phyloP scores from a whole-genome alignment of 306 rosid genomes.

The Citrullus colocynthis region DNA sequence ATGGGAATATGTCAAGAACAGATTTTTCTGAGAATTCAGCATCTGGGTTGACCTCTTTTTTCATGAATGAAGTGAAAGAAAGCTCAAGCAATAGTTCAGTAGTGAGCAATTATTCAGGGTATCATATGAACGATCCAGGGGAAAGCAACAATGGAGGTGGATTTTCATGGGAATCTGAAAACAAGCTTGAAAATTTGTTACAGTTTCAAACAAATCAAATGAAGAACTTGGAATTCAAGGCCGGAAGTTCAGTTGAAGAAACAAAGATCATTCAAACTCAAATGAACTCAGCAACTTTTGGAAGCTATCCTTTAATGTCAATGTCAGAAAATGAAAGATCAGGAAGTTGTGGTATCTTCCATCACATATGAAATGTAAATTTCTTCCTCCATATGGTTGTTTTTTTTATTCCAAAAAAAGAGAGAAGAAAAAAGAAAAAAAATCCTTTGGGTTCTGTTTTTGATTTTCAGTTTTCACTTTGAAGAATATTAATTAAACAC shows the following conservation, averaged over 20 bases:
- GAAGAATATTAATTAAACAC: background rate
- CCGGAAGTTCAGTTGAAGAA: conserved; percentile 35
- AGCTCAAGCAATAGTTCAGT: conserved; percentile 83
- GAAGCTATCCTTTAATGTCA: conserved; percentile 5
- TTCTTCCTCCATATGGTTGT: background rate
- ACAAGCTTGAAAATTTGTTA: conserved; percentile 44
- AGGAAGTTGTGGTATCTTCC: background rate
- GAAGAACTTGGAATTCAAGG: conserved; percentile 46
- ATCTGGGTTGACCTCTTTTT: conserved; percentile 37
- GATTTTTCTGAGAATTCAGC: conserved; percentile 63
- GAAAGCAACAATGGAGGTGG: conserved; percentile 24
- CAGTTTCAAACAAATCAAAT: conserved; percentile 44
- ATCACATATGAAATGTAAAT: conserved; percentile 7
- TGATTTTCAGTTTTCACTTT: background rate
- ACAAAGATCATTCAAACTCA: conserved; percentile 1
- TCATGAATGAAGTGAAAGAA: conserved; percentile 57
- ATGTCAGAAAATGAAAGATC: background rate
- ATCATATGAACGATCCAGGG: conserved; percentile 22
- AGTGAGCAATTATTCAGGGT: conserved; percentile 46
- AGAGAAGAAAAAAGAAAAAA: background rate
- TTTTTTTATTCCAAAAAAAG: background rate
- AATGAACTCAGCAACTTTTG: background rate
- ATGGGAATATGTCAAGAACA: conserved; percentile 37
- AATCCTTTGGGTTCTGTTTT: background rate
- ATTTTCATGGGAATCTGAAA: conserved; percentile 54